Evolutionary conservation across 2,329 filamentous ascomycete species (phyloP).

Genomic region (Diplodia corticola): DNA sequence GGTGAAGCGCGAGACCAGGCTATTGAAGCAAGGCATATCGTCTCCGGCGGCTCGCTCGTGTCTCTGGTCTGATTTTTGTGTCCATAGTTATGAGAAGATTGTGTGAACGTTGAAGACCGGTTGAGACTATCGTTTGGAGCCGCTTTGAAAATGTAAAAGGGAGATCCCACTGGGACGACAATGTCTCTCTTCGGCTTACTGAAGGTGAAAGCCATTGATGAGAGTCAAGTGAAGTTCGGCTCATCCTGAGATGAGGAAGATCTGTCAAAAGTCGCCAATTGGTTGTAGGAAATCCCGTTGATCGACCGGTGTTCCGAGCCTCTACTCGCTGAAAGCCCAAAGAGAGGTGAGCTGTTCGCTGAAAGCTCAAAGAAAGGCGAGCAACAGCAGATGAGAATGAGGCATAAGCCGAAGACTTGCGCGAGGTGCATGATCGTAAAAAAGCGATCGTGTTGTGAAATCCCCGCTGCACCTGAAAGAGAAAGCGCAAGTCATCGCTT

Average conservation of each 20-base stretch:
- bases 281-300: no score
- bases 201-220: background rate
- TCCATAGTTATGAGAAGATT: background rate
- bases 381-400: background rate
- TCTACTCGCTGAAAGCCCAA: no score
- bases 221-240: background rate
- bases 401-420: background rate
- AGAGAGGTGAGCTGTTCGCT: no score
- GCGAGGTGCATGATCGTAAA: background rate
- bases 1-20: background rate
- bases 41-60: background rate
- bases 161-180: background rate
- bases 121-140: background rate
- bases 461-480: background rate
- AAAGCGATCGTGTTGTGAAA: background rate
- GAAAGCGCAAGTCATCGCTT: background rate
- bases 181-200: background rate
- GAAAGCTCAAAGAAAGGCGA: no score
- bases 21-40: background rate
- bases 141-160: background rate
- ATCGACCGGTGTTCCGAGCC: no score
- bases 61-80: background rate
- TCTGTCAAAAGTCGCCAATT: no score
- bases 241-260: background rate
- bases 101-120: background rate